Conservation (phyloP, 1,139 yeast genomes). For the Candida tetrigidarum region DNA sequence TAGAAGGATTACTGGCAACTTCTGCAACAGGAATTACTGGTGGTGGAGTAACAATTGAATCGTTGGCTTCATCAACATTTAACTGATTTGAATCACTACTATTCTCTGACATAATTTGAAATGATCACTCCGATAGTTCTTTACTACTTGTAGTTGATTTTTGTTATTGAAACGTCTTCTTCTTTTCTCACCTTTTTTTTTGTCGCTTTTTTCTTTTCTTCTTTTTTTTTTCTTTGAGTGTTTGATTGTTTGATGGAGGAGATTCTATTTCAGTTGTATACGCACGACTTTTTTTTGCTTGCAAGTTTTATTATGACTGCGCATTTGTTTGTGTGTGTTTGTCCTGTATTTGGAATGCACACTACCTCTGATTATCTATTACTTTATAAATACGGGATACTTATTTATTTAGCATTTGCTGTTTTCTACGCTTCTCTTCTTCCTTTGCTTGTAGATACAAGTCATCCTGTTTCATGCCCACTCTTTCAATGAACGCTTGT, state of each 20-base stretch:
- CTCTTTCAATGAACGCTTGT: conserved; percentile 85
- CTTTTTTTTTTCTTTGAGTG: background rate
- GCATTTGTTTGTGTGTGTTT: no score
- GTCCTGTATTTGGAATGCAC: no score
- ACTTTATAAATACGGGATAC: no score
- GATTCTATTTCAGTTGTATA: background rate
- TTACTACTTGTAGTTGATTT: background rate
- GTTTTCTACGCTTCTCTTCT: conserved; percentile 28
- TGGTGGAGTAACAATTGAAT: conserved; percentile 6
- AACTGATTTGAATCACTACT: conserved; percentile 2
- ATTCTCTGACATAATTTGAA: conserved; percentile 4
- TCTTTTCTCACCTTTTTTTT: background rate
- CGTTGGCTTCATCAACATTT: background rate
- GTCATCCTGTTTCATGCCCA: conserved; percentile 67
- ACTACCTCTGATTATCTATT: no score
- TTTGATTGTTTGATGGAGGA: background rate
- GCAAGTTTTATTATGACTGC: background rate
- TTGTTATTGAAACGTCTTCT: conserved; percentile 4
- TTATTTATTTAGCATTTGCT: conserved; percentile 1
- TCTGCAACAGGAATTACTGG: background rate
- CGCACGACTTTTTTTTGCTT: background rate
- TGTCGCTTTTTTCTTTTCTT: background rate
- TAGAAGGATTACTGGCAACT: background rate
- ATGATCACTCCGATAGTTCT: background rate
- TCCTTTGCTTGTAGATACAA: conserved; percentile 63